Evolutionary conservation across 1,284 basidiomycete species (phyloP).

Genomic region (Cutaneotrichosporon sp.): DNA sequence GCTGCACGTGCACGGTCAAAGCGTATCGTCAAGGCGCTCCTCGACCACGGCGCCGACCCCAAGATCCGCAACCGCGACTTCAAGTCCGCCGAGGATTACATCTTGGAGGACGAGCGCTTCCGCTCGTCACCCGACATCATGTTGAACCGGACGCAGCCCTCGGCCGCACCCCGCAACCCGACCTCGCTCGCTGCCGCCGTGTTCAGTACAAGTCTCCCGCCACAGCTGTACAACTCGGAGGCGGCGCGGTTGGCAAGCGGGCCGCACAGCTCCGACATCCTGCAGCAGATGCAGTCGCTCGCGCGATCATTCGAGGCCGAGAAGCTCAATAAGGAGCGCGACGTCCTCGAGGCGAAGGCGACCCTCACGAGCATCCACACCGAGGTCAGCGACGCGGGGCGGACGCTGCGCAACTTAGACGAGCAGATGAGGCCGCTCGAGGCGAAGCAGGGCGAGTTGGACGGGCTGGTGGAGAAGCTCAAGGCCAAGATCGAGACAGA

Average conservation of each 20-base stretch:
- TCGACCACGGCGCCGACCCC: conserved; percentile 96
- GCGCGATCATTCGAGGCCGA: conserved; percentile 94
- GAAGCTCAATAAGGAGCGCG: conserved; percentile 86
- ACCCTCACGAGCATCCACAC: conserved; percentile 84
- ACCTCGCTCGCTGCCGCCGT: conserved; percentile 26
- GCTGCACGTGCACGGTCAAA: conserved; percentile 95
- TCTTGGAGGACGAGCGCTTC: conserved; percentile 97
- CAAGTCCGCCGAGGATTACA: conserved; percentile 98
- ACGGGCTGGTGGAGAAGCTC: conserved; percentile 68
- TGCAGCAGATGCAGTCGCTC: conserved; percentile 82
- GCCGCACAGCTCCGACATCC: conserved; percentile 78
- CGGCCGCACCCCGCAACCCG: conserved; percentile 8
- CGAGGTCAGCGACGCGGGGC: conserved; percentile 86
- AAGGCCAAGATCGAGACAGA: conserved; percentile 73
- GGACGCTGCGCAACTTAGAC: conserved; percentile 68
- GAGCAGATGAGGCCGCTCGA: conserved; percentile 68
- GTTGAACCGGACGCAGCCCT: conserved; percentile 17
- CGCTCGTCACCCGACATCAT: conserved; percentile 70
- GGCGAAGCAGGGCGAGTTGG: conserved; percentile 64
- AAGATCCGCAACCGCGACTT: conserved; percentile 94
- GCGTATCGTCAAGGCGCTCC: conserved; percentile 89
- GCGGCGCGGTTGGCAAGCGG: conserved; percentile 86
- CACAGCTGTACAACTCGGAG: conserved; percentile 80
- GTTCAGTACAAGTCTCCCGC: conserved; percentile 43
- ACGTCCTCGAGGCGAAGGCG: conserved; percentile 86